Conservation (phyloP, 495 filamentous ascomycete species). For the Elaphomyces granulatus region DNA sequence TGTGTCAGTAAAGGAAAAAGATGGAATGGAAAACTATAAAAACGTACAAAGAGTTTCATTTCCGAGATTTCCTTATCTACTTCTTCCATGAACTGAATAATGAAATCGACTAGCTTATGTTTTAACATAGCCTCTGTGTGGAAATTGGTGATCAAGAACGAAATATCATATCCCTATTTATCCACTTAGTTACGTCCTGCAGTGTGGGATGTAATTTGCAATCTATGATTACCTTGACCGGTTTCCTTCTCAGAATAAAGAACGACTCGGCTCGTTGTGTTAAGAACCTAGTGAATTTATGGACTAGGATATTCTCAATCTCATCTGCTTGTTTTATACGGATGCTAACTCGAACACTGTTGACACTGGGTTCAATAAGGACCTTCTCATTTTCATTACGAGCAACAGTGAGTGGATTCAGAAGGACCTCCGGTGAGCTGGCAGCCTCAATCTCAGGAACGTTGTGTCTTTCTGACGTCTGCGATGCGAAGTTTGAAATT, state of each 20-base stretch:
- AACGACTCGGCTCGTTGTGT: conserved; percentile 95
- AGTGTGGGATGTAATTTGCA: conserved; percentile 2
- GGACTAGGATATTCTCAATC: conserved; percentile 92
- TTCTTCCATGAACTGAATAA: conserved; percentile 98
- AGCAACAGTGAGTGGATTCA: conserved; percentile 76
- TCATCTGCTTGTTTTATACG: conserved; percentile 99
- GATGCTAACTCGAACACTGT: conserved; percentile 89
- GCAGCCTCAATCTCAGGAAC: conserved; percentile 93
- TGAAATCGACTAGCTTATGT: conserved; percentile 96
- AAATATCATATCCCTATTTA: conserved; percentile 88
- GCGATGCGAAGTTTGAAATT: conserved; percentile 94
- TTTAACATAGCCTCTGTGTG: conserved; percentile 97
- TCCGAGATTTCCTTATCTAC: conserved; percentile 99
- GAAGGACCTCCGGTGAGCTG: conserved; percentile 83
- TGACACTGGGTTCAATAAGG: conserved; percentile 86
- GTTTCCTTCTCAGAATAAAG: conserved; percentile 89
- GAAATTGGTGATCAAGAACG: conserved; percentile 95
- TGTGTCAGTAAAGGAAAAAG: conserved; percentile 1
- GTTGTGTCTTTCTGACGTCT: conserved; percentile 91
- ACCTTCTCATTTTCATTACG: conserved; percentile 77
- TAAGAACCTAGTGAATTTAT: conserved; percentile 94
- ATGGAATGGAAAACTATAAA: not conserved
- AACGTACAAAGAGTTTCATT: conserved; percentile 96
- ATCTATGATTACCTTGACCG: conserved; percentile 55
- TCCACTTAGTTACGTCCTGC: not conserved